phyloP scores from a whole-genome alignment of 192 early-diverging fungal species.

The Backusella psychrophila region DNA sequence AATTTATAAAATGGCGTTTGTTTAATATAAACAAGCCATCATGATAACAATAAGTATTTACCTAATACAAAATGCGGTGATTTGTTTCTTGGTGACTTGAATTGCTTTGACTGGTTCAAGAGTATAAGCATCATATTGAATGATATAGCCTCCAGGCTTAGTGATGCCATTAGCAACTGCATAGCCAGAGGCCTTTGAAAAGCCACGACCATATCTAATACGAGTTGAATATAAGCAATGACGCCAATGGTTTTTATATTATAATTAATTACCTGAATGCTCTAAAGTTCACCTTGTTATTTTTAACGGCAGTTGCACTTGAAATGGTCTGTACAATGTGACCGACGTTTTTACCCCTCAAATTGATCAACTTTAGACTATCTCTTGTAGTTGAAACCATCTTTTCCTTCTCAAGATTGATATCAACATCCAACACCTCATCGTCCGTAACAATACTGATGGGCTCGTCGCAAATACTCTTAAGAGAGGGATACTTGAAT shows the following conservation, averaged over 20 bases:
- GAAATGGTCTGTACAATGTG: constrained; percentile 45
- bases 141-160: constrained; percentile 53
- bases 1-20: not conserved
- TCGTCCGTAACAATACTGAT: constrained; percentile 56
- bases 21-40: not conserved
- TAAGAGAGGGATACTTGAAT: constrained; percentile 63
- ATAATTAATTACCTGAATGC: constrained; percentile 36
- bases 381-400: constrained; percentile 50
- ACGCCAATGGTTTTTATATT: not conserved
- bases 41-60: constrained; percentile 10
- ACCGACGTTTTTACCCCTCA: constrained; percentile 39
- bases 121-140: constrained; percentile 57
- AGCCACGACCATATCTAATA: constrained; percentile 57
- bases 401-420: constrained; percentile 51
- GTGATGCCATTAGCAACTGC: constrained; percentile 61
- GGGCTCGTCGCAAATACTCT: constrained; percentile 49
- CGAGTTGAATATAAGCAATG: too few relatives aligned
- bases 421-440: constrained; percentile 66
- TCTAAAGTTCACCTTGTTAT: constrained; percentile 42
- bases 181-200: constrained; percentile 56
- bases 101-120: constrained; percentile 52
- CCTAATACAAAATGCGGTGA: constrained; percentile 69
- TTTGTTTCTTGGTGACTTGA: constrained; percentile 51
- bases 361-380: constrained; percentile 41
- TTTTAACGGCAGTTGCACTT: constrained; percentile 40